These are phyloP conservation scores for Fallopia convolvulus DNA, from an alignment of 148 eudicot species.

Conservation along the genomic window DNA sequence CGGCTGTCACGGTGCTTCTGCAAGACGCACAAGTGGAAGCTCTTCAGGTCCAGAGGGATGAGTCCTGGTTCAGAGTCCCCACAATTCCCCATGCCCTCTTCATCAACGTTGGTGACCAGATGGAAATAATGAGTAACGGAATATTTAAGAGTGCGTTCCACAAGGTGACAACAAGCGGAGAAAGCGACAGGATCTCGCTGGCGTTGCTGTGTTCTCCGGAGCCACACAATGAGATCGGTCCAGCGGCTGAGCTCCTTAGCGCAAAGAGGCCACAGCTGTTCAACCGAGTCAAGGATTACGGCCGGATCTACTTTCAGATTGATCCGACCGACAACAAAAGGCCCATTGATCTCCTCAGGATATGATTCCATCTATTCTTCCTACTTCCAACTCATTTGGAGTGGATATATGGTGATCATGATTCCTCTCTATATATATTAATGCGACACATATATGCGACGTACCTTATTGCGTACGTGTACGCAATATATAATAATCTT, in stretches of 20 bases:
- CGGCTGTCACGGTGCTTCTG: conserved; percentile 28
- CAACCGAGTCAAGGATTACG: conserved; percentile 1
- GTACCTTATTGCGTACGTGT: too few relatives aligned
- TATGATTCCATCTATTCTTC: not conserved
- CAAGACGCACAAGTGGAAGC: conserved; percentile 38
- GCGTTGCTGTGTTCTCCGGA: conserved; percentile 9
- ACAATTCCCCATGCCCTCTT: conserved; percentile 33
- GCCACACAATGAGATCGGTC: not conserved
- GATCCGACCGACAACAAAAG: conserved; percentile 4
- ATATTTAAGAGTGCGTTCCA: conserved; percentile 4
- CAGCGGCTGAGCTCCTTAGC: not conserved
- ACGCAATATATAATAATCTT: too few relatives aligned
- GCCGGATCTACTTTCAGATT: not conserved
- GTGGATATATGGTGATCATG: too few relatives aligned
- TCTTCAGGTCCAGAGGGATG: conserved; percentile 38
- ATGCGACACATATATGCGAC: too few relatives aligned
- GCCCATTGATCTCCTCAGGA: conserved; percentile 12
- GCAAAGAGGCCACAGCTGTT: not conserved
- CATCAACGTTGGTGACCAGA: conserved; percentile 39
- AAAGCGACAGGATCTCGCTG: conserved; percentile 10
- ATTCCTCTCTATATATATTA: too few relatives aligned
- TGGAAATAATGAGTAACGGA: conserved; percentile 18
- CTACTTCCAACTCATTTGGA: too few relatives aligned
- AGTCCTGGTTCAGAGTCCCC: conserved; percentile 36
- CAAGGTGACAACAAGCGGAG: not conserved